These are phyloP conservation scores for Magnaporthales sp. DNA, from an alignment of 2,329 filamentous ascomycete genomes.

Conservation along the genomic window DNA sequence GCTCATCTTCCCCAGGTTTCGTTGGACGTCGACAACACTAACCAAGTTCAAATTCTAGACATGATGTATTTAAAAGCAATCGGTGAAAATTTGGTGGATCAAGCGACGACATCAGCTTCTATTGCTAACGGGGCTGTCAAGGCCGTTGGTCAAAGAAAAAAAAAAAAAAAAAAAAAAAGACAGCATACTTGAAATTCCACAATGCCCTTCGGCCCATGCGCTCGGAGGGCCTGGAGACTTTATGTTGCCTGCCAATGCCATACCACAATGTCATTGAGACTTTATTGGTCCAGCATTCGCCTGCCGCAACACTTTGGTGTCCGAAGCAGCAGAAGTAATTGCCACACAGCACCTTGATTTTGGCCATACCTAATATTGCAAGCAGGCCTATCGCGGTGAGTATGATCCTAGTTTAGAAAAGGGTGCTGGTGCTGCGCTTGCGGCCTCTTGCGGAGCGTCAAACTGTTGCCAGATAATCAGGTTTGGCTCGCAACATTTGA, in stretches of 20 bases:
- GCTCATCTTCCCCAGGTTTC: neutral
- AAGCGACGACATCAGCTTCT: neutral
- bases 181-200: too few relatives aligned
- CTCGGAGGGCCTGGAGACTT: neutral
- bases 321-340: neutral
- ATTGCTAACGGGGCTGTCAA: neutral
- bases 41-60: too few relatives aligned
- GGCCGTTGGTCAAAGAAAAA: too few relatives aligned
- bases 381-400: too few relatives aligned
- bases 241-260: too few relatives aligned
- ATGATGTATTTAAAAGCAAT: neutral
- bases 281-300: neutral
- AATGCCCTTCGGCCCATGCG: too few relatives aligned
- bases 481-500: neutral
- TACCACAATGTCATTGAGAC: neutral
- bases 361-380: too few relatives aligned
- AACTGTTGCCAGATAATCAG: neutral
- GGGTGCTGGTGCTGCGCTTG: neutral
- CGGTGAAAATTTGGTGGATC: neutral
- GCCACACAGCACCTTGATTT: neutral
- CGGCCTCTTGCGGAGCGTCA: neutral
- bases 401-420: neutral
- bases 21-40: neutral
- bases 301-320: neutral
- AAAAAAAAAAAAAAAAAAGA: too few relatives aligned